Conservation (phyloP, 2,329 filamentous ascomycete species). For the Fusarium newnesense region DNA sequence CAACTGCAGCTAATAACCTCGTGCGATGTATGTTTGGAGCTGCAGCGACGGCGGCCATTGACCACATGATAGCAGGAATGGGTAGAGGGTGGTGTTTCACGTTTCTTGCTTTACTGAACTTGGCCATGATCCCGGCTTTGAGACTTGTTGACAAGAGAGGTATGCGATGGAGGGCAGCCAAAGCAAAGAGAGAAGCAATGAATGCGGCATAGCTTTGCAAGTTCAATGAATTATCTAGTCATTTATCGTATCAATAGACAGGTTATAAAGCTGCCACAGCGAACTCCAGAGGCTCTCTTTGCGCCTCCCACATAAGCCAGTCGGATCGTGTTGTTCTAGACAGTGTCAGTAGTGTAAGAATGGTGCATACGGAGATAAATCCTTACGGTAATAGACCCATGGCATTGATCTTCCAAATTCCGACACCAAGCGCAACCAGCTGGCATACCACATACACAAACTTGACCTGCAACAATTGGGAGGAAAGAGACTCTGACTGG, state of each 20-base stretch:
- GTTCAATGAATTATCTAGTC: neutral
- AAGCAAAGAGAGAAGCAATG: slow-evolving; percentile 51
- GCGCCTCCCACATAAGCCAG: slow-evolving; percentile 95
- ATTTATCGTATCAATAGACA: slow-evolving; percentile 13
- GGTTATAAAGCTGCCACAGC: slow-evolving; percentile 70
- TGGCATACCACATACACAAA: slow-evolving; percentile 89
- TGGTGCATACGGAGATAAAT: neutral
- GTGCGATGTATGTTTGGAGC: slow-evolving; percentile 71
- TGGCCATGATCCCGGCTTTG: slow-evolving; percentile 60
- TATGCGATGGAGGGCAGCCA: slow-evolving; percentile 62
- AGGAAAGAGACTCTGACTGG: slow-evolving; percentile 81
- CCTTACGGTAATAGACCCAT: slow-evolving; percentile 95
- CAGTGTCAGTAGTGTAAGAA: slow-evolving; percentile 11
- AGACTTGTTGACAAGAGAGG: slow-evolving; percentile 61
- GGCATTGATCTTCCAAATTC: slow-evolving; percentile 94
- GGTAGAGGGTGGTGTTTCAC: slow-evolving; percentile 73
- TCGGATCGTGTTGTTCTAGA: slow-evolving; percentile 90
- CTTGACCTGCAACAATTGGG: slow-evolving; percentile 84
- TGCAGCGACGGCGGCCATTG: slow-evolving; percentile 66
- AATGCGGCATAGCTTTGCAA: neutral
- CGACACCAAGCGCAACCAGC: slow-evolving; percentile 81
- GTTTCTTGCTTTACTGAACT: slow-evolving; percentile 63
- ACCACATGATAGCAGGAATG: slow-evolving; percentile 66
- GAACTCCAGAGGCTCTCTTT: slow-evolving; percentile 74
- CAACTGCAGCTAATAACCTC: slow-evolving; percentile 72